Percentiles rank a stretch among this genome's conserved stretches.
Conservation (phyloP, 2,329 filamentous ascomycete genomes). For the Sordariomycetes sp. region DNA sequence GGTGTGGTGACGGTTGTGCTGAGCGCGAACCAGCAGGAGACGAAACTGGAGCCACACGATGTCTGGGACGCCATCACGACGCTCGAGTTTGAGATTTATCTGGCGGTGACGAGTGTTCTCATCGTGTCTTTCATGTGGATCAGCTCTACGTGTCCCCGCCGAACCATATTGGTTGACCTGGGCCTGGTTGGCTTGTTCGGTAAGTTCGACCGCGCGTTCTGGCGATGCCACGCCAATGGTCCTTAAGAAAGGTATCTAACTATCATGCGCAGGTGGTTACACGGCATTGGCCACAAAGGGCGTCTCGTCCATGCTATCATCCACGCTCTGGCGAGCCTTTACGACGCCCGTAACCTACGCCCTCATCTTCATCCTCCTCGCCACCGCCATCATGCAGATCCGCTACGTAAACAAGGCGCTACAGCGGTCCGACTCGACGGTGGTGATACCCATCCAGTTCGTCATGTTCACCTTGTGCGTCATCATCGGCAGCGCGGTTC, state of each 20-base stretch:
- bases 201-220: slow-evolving; percentile 23
- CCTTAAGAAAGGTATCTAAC: not conserved
- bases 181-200: slow-evolving; percentile 90
- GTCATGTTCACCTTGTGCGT: slow-evolving; percentile 93
- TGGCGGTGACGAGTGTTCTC: slow-evolving; percentile 60
- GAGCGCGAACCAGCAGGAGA: slow-evolving; percentile 80
- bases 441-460: slow-evolving; percentile 96
- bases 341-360: slow-evolving; percentile 86
- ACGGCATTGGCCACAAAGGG: slow-evolving; percentile 96
- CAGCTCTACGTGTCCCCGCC: slow-evolving; percentile 72
- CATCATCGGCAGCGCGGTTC: slow-evolving; percentile 81
- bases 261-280: slow-evolving; percentile 53
- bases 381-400: slow-evolving; percentile 89
- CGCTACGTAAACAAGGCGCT: slow-evolving; percentile 84
- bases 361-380: slow-evolving; percentile 65
- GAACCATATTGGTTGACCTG: slow-evolving; percentile 80
- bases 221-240: not conserved
- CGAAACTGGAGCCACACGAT: slow-evolving; percentile 78
- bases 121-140: slow-evolving; percentile 70
- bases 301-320: slow-evolving; percentile 87
- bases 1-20: slow-evolving; percentile 89
- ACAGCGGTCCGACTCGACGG: slow-evolving; percentile 90
- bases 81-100: slow-evolving; percentile 82
- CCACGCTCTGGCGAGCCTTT: slow-evolving; percentile 77
- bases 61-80: slow-evolving; percentile 82